Evolutionary conservation across 2,329 filamentous ascomycete genomes (phyloP), one percentile per base, ranked within the genome.

Genomic region (Fusarium dlaminii): DNA sequence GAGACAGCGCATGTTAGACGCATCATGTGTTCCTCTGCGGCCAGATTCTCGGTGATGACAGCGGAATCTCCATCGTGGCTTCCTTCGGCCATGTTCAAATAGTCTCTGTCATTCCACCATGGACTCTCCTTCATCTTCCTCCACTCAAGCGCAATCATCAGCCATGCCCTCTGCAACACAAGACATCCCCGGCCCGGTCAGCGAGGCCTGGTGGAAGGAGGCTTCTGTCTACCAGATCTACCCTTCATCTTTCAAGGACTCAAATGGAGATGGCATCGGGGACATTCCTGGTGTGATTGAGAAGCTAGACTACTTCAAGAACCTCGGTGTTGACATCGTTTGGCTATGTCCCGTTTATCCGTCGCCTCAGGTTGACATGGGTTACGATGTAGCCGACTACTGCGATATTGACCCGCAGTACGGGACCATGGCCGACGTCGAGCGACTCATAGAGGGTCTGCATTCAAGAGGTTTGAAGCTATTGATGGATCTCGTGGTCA

Each of bases 401-500:
- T 87, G 91, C 77, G 84, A 84, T 30, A 89, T 94, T 29, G 87
- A 93, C 72, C 82, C 86, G 3, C 87, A 88, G 1, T 94, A 93
- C 74, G 92, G 92, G n/a, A 91, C 90, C 4, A 83, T 94, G 13
- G 83, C 85, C 59, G 91, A 94, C 76, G 87, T 93, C 30, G 90
- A 93, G 56, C 80, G 82, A 0, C 79, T 94, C 32, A 90, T 93
- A 45, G 79, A 86, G 18, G 88, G 87, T 22, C 86, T 88, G 42
- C 90, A 92, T 68, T 80, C 85, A 11, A 85, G 90, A 10, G 89
- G 87, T 1, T 92, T 95, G 87, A 90, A 89, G 74, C 81, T 95
- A 12, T 89, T 95, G 46, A 87, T 94, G 73, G 93, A 95, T 78
- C 84, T 95, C 3, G 93, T 95, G 1, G 87, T 95, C 63, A 95